Conservation (phyloP, 2,329 filamentous ascomycete species). For the Zasmidium cellare region DNA sequence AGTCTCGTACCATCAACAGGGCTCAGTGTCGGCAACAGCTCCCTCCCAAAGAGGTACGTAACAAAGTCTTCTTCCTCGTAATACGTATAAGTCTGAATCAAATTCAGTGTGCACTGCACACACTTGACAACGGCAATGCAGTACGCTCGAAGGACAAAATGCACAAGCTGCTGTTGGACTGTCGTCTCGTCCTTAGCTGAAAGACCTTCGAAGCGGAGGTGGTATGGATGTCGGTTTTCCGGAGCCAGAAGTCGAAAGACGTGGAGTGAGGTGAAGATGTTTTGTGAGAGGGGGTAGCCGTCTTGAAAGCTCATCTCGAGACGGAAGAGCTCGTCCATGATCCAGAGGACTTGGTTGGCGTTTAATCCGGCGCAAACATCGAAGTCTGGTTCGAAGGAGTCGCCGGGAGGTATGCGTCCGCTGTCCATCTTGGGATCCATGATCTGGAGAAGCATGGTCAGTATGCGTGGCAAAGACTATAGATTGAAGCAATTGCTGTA, state of each 20-base stretch:
- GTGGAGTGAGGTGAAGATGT: constrained; percentile 88
- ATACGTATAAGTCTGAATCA: constrained; percentile 79
- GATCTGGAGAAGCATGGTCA: constrained; percentile 61
- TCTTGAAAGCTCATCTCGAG: constrained; percentile 97
- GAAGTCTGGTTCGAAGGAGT: constrained; percentile 73
- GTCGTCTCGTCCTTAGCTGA: not conserved
- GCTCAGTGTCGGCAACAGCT: constrained; percentile 67
- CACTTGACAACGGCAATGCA: constrained; percentile 82
- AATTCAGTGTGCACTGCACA: constrained; percentile 74
- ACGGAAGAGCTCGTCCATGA: constrained; percentile 90
- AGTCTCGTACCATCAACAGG: constrained; percentile 55
- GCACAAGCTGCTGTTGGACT: constrained; percentile 46
- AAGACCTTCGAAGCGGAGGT: constrained; percentile 39
- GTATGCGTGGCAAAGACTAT: not conserved
- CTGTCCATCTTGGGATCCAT: constrained; percentile 99
- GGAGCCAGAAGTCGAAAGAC: constrained; percentile 80
- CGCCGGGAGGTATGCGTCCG: constrained; percentile 74
- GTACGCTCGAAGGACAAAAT: constrained; percentile 75
- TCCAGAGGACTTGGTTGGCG: constrained; percentile 72
- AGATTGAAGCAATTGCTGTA: not conserved
- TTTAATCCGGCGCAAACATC: constrained; percentile 23
- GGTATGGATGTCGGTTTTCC: constrained; percentile 38
- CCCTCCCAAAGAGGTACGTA: constrained; percentile 83
- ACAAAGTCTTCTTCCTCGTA: constrained; percentile 99
- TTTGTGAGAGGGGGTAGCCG: constrained; percentile 94